phyloP scores from a whole-genome alignment of 1,139 yeast species.

The Entelexis paramagnoliae region DNA sequence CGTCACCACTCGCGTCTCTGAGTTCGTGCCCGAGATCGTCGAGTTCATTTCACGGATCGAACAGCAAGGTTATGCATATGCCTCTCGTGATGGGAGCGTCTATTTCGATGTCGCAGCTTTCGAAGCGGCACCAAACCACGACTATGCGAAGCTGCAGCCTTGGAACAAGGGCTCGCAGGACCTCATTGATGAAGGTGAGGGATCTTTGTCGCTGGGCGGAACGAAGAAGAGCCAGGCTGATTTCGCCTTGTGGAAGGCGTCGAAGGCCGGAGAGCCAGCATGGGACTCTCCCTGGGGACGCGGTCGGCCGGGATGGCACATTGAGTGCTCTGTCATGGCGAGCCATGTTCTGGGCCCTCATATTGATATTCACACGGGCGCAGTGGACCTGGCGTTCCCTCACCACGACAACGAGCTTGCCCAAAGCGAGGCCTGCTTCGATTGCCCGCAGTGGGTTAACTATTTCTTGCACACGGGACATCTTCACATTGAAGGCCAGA shows the following conservation, averaged over 20 bases:
- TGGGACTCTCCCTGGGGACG: conserved; percentile 94
- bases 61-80: conserved; percentile 71
- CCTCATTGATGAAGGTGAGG: conserved; percentile 90
- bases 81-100: conserved; percentile 80
- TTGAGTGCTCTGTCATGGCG: conserved; percentile 99
- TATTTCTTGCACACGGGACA: conserved; percentile 96
- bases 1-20: conserved; percentile 91
- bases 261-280: conserved; percentile 94
- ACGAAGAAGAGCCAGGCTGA: conserved; percentile 58
- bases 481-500: conserved; percentile 94
- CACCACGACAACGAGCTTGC: conserved; percentile 98
- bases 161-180: conserved; percentile 91
- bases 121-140: conserved; percentile 58
- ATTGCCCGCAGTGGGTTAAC: conserved; percentile 89
- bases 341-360: conserved; percentile 70
- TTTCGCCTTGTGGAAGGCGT: conserved; percentile 93
- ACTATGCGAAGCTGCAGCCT: conserved; percentile 91
- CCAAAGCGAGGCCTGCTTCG: conserved; percentile 87
- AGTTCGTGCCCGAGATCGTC: conserved; percentile 86
- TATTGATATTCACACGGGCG: conserved; percentile 95
- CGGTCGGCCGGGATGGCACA: conserved; percentile 99
- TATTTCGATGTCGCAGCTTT: conserved; percentile 82
- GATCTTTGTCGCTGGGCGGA: conserved; percentile 55
- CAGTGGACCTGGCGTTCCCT: conserved; percentile 96
- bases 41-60: conserved; percentile 66